phyloP scores from a whole-genome alignment of 257 asterid genomes.

The Catharanthus roseus region DNA sequence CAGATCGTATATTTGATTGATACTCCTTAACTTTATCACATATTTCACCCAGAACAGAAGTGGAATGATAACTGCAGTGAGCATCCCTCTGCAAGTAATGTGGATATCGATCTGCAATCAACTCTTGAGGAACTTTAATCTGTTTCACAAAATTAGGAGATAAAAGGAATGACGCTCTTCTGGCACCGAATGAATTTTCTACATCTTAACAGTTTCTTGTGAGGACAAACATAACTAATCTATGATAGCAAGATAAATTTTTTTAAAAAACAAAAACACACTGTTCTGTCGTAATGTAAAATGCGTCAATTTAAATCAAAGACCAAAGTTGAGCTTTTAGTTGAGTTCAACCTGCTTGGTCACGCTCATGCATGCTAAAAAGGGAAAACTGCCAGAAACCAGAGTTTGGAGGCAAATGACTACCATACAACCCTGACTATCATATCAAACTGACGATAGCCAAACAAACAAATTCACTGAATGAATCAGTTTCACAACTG shows the following conservation, averaged over 20 bases:
- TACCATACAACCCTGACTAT: background rate
- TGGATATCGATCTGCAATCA: slow-evolving; percentile 52
- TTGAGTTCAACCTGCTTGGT: background rate
- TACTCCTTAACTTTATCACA: slow-evolving; percentile 35
- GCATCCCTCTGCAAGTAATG: slow-evolving; percentile 53
- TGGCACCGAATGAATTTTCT: background rate
- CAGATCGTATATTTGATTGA: slow-evolving; percentile 19
- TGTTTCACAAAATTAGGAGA: slow-evolving; percentile 23
- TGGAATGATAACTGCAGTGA: slow-evolving; percentile 36
- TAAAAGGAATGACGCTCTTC: background rate
- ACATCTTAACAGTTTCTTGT: background rate
- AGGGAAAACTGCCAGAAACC: background rate
- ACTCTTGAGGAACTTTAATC: slow-evolving; percentile 39
- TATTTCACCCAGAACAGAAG: slow-evolving; percentile 59
- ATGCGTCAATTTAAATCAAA: background rate
- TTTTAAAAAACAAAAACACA: too few species aligned
- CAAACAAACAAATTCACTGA: background rate
- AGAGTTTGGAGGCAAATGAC: background rate
- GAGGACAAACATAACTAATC: too few species aligned
- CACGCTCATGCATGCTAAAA: background rate
- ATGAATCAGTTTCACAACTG: background rate
- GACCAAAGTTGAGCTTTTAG: background rate
- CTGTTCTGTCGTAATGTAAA: too few species aligned
- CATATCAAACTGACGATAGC: background rate
- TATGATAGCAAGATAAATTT: too few species aligned